Evolutionary conservation across 1,284 basidiomycete genomes (phyloP).

Genomic region (Cryptococcus sp.): DNA sequence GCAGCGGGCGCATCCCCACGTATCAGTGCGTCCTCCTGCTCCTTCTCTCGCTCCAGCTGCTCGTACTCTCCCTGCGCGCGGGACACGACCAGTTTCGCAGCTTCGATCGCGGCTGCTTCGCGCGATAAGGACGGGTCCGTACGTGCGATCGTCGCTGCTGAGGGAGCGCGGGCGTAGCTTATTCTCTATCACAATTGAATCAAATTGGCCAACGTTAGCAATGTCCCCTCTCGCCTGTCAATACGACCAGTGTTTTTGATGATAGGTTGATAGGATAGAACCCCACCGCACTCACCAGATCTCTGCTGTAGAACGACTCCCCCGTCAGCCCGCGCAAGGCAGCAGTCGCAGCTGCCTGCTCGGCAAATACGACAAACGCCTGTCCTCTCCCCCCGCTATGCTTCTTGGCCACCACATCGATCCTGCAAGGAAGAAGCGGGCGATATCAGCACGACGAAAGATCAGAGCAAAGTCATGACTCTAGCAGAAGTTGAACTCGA

Average conservation of each 20-base stretch:
- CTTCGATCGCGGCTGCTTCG: conserved; percentile 55
- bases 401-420: conserved; percentile 94
- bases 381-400: conserved; percentile 82
- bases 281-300: conserved; percentile 32
- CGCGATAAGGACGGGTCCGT: conserved; percentile 63
- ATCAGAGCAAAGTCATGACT: not conserved
- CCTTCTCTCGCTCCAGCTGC: conserved; percentile 64
- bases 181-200: conserved; percentile 63
- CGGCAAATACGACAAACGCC: conserved; percentile 93
- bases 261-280: not conserved
- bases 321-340: conserved; percentile 88
- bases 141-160: conserved; percentile 68
- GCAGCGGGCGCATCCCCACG: conserved; percentile 8
- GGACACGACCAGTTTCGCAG: conserved; percentile 51
- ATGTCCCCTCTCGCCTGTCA: too few relatives aligned
- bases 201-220: not conserved
- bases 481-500: conserved; percentile 4
- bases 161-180: conserved; percentile 81
- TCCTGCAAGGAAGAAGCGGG: conserved; percentile 38
- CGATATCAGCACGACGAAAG: not conserved
- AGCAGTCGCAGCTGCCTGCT: conserved; percentile 81
- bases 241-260: too few relatives aligned
- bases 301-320: conserved; percentile 73
- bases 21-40: conserved; percentile 59
- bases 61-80: conserved; percentile 57